phyloP scores from a whole-genome alignment of 2,329 filamentous ascomycete genomes.

The Ceratocystis destructans region DNA sequence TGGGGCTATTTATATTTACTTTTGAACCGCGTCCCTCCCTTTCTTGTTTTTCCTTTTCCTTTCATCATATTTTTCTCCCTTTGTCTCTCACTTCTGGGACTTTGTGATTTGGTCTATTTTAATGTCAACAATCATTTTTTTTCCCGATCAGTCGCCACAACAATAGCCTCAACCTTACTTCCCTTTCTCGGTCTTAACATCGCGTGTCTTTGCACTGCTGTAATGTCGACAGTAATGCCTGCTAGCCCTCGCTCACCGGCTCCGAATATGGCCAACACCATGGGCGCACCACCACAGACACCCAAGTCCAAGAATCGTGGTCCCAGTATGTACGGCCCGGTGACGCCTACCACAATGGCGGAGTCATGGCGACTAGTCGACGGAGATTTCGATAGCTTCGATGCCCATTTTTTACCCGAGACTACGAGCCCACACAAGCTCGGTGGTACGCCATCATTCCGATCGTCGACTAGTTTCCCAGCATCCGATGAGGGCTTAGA shows the following conservation, averaged over 20 bases:
- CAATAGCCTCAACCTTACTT: neutral
- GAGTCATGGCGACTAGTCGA: constrained; percentile 49
- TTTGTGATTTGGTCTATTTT: neutral
- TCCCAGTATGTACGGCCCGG: neutral
- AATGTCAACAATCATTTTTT: neutral
- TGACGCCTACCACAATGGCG: constrained; percentile 31
- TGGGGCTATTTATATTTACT: neutral
- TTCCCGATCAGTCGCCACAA: neutral
- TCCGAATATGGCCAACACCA: neutral
- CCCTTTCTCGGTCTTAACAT: neutral
- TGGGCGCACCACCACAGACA: neutral
- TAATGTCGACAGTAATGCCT: neutral
- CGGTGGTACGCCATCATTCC: constrained; percentile 34
- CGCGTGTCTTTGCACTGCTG: neutral
- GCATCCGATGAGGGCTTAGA: constrained; percentile 42
- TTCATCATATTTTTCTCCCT: neutral
- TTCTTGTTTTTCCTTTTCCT: neutral
- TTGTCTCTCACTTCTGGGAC: neutral
- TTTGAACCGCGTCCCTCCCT: neutral
- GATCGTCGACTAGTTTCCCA: constrained; percentile 30
- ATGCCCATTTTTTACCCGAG: constrained; percentile 27
- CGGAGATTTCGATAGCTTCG: constrained; percentile 47
- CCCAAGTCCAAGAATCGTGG: neutral
- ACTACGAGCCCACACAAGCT: neutral
- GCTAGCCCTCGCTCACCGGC: neutral